Evolutionary conservation across 768 basidiomycete species (phyloP).

Genomic region (Tephrocybe sp.): DNA sequence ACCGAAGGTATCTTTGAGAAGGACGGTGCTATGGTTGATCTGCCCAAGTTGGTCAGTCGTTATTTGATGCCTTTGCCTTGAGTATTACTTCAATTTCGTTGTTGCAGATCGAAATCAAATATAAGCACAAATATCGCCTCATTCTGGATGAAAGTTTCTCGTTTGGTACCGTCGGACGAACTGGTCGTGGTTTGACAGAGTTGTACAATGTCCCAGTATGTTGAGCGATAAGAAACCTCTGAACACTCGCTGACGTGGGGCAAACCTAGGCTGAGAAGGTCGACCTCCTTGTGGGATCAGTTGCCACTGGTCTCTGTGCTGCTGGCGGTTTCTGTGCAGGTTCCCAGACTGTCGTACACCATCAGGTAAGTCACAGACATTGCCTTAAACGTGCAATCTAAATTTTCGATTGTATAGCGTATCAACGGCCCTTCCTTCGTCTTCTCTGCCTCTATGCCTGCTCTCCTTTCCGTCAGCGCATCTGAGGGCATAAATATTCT

Average conservation of each 20-base stretch:
- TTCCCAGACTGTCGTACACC: slow-evolving; percentile 75
- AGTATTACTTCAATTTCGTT: not conserved
- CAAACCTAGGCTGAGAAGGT: slow-evolving; percentile 84
- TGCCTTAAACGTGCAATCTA: not conserved
- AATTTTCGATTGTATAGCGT: slow-evolving; percentile 46
- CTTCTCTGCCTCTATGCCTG: slow-evolving; percentile 94
- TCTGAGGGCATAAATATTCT: slow-evolving; percentile 86
- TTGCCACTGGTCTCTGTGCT: slow-evolving; percentile 80
- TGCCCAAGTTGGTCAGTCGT: slow-evolving; percentile 82
- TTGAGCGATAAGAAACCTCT: slow-evolving; percentile 4
- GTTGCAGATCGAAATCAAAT: slow-evolving; percentile 85
- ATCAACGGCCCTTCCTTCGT: slow-evolving; percentile 96
- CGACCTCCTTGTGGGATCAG: slow-evolving; percentile 93
- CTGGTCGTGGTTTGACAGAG: slow-evolving; percentile 94
- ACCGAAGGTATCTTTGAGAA: slow-evolving; percentile 97
- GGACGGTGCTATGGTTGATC: slow-evolving; percentile 88
- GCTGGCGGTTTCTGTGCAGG: slow-evolving; percentile 97
- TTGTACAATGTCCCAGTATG: slow-evolving; percentile 89
- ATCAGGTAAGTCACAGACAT: slow-evolving; percentile 57
- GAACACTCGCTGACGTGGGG: not conserved
- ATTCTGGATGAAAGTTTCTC: slow-evolving; percentile 94
- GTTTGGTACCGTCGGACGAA: slow-evolving; percentile 89
- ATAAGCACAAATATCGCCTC: slow-evolving; percentile 93
- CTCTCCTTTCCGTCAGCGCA: slow-evolving; percentile 83
- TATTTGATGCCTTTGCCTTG: slow-evolving; percentile 1